These are phyloP conservation scores for Calonectria henricotiae DNA, from an alignment of 2,329 filamentous ascomycete species.

Conservation along the genomic window DNA sequence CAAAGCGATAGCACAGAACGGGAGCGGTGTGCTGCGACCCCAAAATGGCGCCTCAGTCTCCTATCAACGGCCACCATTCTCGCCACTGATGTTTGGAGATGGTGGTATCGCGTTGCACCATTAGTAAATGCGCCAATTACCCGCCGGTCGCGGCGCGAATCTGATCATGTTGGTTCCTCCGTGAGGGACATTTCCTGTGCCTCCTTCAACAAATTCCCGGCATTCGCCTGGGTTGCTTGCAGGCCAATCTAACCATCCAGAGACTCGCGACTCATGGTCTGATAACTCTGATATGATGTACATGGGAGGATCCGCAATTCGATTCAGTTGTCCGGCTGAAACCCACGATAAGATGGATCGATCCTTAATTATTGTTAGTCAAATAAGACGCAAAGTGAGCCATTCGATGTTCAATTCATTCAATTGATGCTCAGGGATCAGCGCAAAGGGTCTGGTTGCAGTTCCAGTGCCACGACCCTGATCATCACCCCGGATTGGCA, in stretches of 20 bases:
- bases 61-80: slow-evolving; percentile 28
- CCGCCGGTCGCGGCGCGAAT: slow-evolving; percentile 17
- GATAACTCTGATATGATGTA: slow-evolving; percentile 26
- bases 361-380: slow-evolving; percentile 16
- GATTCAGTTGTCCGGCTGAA: slow-evolving; percentile 16
- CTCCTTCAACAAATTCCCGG: background rate
- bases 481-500: slow-evolving; percentile 22
- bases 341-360: slow-evolving; percentile 11
- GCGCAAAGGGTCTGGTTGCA: background rate
- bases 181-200: background rate
- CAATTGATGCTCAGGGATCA: slow-evolving; percentile 14
- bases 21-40: slow-evolving; percentile 33
- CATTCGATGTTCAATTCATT: slow-evolving; percentile 1
- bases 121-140: slow-evolving; percentile 28
- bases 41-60: slow-evolving; percentile 16
- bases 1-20: slow-evolving; percentile 23
- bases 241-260: slow-evolving; percentile 7
- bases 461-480: slow-evolving; percentile 29
- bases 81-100: slow-evolving; percentile 32
- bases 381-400: background rate
- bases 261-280: slow-evolving; percentile 26
- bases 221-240: slow-evolving; percentile 14
- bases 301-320: slow-evolving; percentile 3
- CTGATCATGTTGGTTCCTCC: slow-evolving; percentile 12
- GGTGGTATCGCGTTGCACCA: slow-evolving; percentile 33